Evolutionary conservation across 2,329 filamentous ascomycete genomes (phyloP), one percentile per base, ranked within the genome.

Genomic region (Paecilomyces sp.): DNA sequence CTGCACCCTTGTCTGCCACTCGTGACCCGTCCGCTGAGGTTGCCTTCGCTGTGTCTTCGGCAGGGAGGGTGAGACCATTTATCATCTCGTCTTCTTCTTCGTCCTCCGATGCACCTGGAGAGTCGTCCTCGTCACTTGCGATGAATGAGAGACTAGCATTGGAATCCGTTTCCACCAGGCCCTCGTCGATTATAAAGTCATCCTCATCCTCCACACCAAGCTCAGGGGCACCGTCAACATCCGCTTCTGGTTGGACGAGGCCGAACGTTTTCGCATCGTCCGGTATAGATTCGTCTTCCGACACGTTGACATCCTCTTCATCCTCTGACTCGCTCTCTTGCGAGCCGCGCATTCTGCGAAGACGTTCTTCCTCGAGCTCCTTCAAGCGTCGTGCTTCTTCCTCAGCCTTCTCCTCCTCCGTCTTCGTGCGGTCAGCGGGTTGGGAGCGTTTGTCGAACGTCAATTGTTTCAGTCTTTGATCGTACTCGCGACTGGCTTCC

Each of bases 181-280:
- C 89, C 63, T 94, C 90, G 61, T 97, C 93, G 62, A 97, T 87
- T 28, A 93, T 72, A 68, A 97, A 97, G 67, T 97, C 91, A 67
- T 97, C 93, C 71, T 97, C 93, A 66, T 97, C 93, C 64, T 96
- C 92, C 34, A 96, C 88, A 5, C 87, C 90, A 18, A 92, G 68
- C 25, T 80, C 76, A 41, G 71, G 70, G 33, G 71, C 76, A 60
- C 65, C 74, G 65, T 58, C 69, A 62, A 64, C 71, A 65, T 70
- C 71, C 50, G 68, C 69, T 28, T 68, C 67, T 53, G 69, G 74
- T 60, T 88, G 83, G 7, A 84, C 85, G 33, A 88, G 75, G 1
- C 85, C 85, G 68, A 88, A 88, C 56, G 81, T 79, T 55, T 79
- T 82, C 13, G 85, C 85, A 68, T 88, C 84, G 61, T 87, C 83